phyloP scores from a whole-genome alignment of 257 asterid genomes.

The Asclepias syriaca region DNA sequence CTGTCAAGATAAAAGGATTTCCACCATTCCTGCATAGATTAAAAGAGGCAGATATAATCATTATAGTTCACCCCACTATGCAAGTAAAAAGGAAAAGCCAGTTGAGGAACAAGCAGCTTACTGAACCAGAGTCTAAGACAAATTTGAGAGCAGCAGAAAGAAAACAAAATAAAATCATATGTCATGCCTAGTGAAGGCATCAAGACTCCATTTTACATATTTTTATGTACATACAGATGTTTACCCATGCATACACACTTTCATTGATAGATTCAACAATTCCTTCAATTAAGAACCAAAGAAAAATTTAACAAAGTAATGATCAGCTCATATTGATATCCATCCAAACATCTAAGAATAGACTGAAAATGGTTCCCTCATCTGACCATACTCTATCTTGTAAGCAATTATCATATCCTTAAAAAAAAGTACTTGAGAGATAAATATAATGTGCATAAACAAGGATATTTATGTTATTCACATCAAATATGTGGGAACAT shows the following conservation, averaged over 20 bases:
- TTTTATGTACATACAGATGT: background rate
- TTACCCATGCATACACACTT: background rate
- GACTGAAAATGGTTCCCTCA: too few species aligned
- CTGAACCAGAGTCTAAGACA: background rate
- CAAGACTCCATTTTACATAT: background rate
- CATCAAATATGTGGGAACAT: background rate
- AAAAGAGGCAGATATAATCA: constrained; percentile 9
- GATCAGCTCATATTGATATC: background rate
- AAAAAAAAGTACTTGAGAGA: background rate
- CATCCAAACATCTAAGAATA: background rate
- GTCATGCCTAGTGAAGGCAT: background rate
- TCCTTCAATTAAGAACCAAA: background rate
- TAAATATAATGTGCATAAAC: background rate
- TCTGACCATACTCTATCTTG: too few species aligned
- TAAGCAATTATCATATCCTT: too few species aligned
- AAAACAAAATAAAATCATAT: background rate
- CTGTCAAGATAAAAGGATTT: constrained; percentile 63
- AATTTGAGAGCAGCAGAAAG: background rate
- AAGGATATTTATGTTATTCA: background rate
- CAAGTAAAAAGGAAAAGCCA: constrained; percentile 1
- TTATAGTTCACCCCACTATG: background rate
- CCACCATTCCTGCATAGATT: constrained; percentile 38
- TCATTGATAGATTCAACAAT: background rate
- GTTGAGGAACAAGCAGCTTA: background rate
- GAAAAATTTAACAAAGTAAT: background rate